A percentile compares a stretch with the other conserved stretches of the same genome.
Conservation (phyloP, 2,329 filamentous ascomycete species). For the Talaromyces amestolkiae region DNA sequence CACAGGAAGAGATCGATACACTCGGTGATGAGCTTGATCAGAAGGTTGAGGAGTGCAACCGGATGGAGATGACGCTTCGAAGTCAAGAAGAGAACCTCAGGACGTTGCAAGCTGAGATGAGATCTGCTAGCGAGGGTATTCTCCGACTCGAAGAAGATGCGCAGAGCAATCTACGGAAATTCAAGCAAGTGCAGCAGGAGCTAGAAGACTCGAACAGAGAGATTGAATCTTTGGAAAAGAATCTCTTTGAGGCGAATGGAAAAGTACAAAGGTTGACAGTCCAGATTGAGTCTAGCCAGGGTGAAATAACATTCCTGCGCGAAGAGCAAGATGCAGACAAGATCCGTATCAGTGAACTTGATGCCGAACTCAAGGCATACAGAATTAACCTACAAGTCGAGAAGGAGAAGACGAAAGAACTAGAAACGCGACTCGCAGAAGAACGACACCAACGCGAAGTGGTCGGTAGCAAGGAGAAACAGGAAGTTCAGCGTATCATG, state of each 20-base stretch:
- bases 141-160: constrained; percentile 88
- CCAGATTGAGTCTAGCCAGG: constrained; percentile 87
- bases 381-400: constrained; percentile 80
- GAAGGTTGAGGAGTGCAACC: constrained; percentile 67
- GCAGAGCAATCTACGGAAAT: constrained; percentile 71
- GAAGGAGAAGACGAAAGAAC: constrained; percentile 69
- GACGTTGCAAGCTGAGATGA: constrained; percentile 91
- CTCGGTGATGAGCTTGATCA: constrained; percentile 67
- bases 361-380: constrained; percentile 75
- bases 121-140: constrained; percentile 81
- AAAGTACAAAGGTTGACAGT: constrained; percentile 86
- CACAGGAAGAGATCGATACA: constrained; percentile 58
- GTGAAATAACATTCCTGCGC: constrained; percentile 88
- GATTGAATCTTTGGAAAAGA: constrained; percentile 79
- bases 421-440: constrained; percentile 71
- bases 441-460: constrained; percentile 86
- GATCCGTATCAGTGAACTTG: constrained; percentile 92
- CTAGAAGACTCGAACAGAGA: constrained; percentile 81
- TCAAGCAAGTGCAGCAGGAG: constrained; percentile 79
- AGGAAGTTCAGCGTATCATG: constrained; percentile 89
- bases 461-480: constrained; percentile 83
- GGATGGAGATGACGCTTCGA: constrained; percentile 67
- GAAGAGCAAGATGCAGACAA: constrained; percentile 98
- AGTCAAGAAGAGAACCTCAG: constrained; percentile 83
- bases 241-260: constrained; percentile 77